Conservation (phyloP, 176 grass and related monocot genomes). For the Avena sativa region DNA sequence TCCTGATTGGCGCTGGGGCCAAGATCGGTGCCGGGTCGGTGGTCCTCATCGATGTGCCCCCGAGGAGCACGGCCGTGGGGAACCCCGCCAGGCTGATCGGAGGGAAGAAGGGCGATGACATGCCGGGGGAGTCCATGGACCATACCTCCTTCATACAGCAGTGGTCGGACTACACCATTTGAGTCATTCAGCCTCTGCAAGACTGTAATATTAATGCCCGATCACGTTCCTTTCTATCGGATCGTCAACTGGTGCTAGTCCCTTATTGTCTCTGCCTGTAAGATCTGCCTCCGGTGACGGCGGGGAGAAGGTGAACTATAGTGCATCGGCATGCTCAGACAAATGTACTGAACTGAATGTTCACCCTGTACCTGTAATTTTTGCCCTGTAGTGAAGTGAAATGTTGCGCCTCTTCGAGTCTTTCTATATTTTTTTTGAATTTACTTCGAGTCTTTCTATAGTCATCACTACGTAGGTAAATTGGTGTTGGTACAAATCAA, state of each 20-base stretch:
- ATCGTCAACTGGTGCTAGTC: background rate
- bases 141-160: constrained; percentile 92
- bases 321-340: constrained; percentile 10
- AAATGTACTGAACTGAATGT: constrained; percentile 2
- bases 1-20: constrained; percentile 83
- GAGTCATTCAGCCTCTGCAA: background rate
- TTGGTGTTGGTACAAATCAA: background rate
- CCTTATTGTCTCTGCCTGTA: background rate
- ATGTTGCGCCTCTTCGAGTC: background rate
- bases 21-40: constrained; percentile 91
- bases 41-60: constrained; percentile 84
- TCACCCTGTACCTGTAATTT: constrained; percentile 34
- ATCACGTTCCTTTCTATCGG: background rate
- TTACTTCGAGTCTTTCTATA: background rate
- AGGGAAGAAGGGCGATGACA: constrained; percentile 60
- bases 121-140: constrained; percentile 92
- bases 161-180: constrained; percentile 53
- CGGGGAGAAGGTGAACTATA: background rate
- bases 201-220: background rate
- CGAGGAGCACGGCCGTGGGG: constrained; percentile 76
- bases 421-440: too few relatives aligned
- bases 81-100: constrained; percentile 83
- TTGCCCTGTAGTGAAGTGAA: constrained; percentile 11
- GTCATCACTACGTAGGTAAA: too few relatives aligned
- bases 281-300: background rate